Base-by-base conservation (phyloP, 2,329 filamentous ascomycete genomes). In the Aureobasidium sp. region DNA sequence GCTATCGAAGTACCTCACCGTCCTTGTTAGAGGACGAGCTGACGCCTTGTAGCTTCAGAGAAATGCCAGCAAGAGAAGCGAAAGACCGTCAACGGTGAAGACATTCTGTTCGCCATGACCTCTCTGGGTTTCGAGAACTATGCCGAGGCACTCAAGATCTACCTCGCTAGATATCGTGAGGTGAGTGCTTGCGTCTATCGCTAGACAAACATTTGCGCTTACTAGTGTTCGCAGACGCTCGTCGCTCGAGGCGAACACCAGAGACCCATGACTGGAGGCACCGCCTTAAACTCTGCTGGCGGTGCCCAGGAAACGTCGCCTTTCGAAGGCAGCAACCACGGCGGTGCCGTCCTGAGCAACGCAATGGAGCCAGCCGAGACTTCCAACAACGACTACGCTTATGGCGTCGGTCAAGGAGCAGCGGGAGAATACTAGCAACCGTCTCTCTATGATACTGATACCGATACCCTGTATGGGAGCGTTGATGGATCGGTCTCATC, bases 31-130 rank as follows among this genome's bases (percentile, higher is more conserved):
- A 25, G 23, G 5, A 17, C 42, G 15, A 38, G 58, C 60, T 66
- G 58, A 64, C 38, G 21, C 11, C 15, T 25, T 23, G 60, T 72
- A 97, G 94, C 94, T 29, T 97, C 94, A 64, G 94, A 99, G 76
- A 99, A 99, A 76, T 99, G 94, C 72, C 94, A 99, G 74, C 94
- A 97, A 75, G 94, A 99, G 76, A 99, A 99, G 81, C 86, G 94
- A 69, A 99, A 99, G 80, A 99, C 94, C 0, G 94, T 99, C 67
- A 99, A 99, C 71, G 94, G 94, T 67, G 94, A 99, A 75, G 94
- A 99, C 70, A 99, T 99, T 62, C 79, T 99, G 47, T 99, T 97
- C 72, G 94, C 94, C 63, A 99, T 99, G 94, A 97, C 93, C 8
- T 99, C 94, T 27, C 83, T 99, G 37, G 94, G 94, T 0, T 99